These are phyloP conservation scores for Tinospora cordifolia DNA, from an alignment of 164 flowering plant genomes.

Conservation along the genomic window DNA sequence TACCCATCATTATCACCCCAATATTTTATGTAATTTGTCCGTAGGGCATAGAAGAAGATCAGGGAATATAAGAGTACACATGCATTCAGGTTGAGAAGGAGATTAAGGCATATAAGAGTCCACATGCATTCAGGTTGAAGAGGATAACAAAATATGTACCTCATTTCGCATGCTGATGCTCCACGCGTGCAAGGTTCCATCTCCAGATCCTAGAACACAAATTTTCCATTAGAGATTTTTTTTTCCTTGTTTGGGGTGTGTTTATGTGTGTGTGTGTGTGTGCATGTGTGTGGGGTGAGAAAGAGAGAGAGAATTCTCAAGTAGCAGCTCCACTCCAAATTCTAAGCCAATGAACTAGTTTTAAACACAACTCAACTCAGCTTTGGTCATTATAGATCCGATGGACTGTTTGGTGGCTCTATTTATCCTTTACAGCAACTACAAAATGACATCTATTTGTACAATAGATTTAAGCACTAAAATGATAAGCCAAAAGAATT, in stretches of 20 bases:
- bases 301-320: too few relatives aligned
- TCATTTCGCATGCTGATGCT: slow-evolving; percentile 52
- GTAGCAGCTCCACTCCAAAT: background rate
- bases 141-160: slow-evolving; percentile 34
- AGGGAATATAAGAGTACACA: background rate
- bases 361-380: too few relatives aligned
- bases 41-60: background rate
- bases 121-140: background rate
- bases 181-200: slow-evolving; percentile 95
- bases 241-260: too few relatives aligned
- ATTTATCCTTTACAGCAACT: too few relatives aligned
- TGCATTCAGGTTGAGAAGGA: background rate
- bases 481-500: too few relatives aligned
- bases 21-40: background rate
- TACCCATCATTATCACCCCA: background rate
- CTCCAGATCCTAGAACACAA: slow-evolving; percentile 80
- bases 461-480: too few relatives aligned
- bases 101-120: background rate
- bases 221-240: background rate
- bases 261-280: too few relatives aligned
- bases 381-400: too few relatives aligned
- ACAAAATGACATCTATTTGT: too few relatives aligned
- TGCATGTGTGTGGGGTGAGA: background rate
- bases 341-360: too few relatives aligned
- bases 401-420: too few relatives aligned